Conservation (phyloP, 2,329 filamentous ascomycete genomes). For the Dactylellina cionopaga region DNA sequence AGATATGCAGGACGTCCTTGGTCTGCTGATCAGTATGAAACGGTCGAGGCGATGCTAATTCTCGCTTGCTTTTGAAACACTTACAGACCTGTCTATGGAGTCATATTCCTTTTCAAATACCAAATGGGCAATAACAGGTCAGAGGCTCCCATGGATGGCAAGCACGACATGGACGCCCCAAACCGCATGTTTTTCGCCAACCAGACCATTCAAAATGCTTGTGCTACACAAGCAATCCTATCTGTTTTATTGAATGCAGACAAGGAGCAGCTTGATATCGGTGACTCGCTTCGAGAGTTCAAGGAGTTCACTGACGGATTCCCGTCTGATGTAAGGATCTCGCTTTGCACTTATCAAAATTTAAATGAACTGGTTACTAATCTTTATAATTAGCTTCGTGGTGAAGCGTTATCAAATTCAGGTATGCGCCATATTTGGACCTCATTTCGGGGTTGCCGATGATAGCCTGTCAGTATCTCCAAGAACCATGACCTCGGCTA, state of each 20-base stretch:
- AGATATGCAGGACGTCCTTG: not conserved
- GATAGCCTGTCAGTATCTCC: too few relatives aligned
- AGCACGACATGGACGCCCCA: conserved; percentile 78
- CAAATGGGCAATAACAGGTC: conserved; percentile 75
- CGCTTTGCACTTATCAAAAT: conserved; percentile 2
- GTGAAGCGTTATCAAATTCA: conserved; percentile 76
- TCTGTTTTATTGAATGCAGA: conserved; percentile 90
- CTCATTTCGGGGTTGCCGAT: conserved; percentile 36
- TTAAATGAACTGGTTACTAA: conserved; percentile 36
- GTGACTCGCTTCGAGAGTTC: conserved; percentile 76
- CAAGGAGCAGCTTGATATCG: conserved; percentile 73
- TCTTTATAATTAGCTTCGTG: conserved; percentile 64
- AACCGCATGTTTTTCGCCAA: conserved; percentile 90
- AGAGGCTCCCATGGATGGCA: conserved; percentile 76
- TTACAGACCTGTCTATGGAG: conserved; percentile 81
- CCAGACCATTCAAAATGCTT: conserved; percentile 98
- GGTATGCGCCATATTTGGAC: conserved; percentile 55
- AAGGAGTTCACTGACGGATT: conserved; percentile 88
- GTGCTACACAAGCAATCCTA: conserved; percentile 92
- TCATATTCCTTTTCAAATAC: conserved; percentile 99
- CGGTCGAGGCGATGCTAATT: conserved; percentile 40
- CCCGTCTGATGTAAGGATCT: conserved; percentile 69
- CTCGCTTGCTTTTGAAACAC: conserved; percentile 39
- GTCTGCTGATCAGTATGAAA: conserved; percentile 8
- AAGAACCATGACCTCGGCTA: conserved; percentile 12